A percentile compares a stretch with the other conserved stretches of the same genome.
Conservation (phyloP, 345 rosid species). For the Turritis glabra region DNA sequence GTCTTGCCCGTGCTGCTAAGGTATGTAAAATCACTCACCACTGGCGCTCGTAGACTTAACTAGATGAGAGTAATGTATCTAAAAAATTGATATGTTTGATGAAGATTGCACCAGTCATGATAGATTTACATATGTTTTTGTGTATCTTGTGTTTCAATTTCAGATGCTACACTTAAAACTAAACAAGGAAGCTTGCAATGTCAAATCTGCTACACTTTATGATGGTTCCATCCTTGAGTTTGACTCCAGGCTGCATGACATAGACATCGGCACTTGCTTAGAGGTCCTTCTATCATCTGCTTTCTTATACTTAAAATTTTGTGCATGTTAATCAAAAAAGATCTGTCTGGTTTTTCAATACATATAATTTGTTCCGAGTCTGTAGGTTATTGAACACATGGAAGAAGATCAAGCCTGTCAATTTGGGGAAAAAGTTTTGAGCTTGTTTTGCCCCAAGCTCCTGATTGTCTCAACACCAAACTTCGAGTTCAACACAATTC, state of each 20-base stretch:
- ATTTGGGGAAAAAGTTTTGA: conserved; percentile 69
- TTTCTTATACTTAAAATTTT: background rate
- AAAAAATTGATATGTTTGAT: background rate
- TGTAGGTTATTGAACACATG: conserved; percentile 94
- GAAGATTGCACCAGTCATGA: conserved; percentile 2
- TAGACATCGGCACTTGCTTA: conserved; percentile 89
- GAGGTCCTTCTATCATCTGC: conserved; percentile 52
- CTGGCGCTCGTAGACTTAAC: background rate
- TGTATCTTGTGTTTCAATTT: conserved; percentile 20
- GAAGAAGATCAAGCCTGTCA: conserved; percentile 80
- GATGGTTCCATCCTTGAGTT: conserved; percentile 80
- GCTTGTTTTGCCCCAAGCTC: conserved; percentile 62
- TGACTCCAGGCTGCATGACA: conserved; percentile 65
- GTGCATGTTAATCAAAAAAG: background rate
- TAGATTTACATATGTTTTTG: background rate
- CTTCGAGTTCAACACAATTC: conserved; percentile 83
- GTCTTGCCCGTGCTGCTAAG: conserved; percentile 93
- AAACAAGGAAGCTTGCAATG: conserved; percentile 46
- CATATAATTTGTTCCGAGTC: background rate
- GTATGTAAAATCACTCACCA: conserved; percentile 36
- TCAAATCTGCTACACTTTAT: conserved; percentile 73
- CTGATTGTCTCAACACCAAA: conserved; percentile 93
- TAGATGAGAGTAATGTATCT: conserved; percentile 7
- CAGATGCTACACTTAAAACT: conserved; percentile 86
- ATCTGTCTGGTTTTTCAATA: background rate